Conservation (phyloP, 2,329 filamentous ascomycete genomes). For the Neurospora sp. region DNA sequence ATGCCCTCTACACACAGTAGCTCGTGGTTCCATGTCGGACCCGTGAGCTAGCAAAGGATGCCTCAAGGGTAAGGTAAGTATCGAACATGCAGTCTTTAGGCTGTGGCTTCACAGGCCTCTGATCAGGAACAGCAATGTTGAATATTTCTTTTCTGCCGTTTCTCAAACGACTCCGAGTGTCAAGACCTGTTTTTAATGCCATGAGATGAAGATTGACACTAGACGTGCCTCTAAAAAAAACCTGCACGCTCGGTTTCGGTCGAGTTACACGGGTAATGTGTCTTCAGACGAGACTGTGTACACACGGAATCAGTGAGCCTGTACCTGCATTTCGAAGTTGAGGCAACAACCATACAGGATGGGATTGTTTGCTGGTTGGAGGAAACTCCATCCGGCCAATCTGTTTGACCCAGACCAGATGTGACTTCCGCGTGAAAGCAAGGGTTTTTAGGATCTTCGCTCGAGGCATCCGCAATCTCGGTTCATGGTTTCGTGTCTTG, state of each 20-base stretch:
- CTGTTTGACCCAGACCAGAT: not conserved
- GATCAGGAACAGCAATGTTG: not conserved
- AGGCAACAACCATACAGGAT: not conserved
- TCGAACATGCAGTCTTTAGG: not conserved
- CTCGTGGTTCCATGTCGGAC: not conserved
- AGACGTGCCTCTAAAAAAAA: not conserved
- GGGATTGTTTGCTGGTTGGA: not conserved
- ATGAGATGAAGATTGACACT: not conserved
- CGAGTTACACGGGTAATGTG: not conserved
- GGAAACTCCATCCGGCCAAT: not conserved
- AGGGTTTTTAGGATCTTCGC: not conserved
- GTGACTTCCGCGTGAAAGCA: not conserved
- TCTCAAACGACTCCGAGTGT: not conserved
- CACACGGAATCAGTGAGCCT: not conserved
- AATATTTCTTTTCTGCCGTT: not conserved
- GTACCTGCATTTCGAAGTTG: not conserved
- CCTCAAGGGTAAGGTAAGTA: not conserved
- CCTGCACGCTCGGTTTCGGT: not conserved
- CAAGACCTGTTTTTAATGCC: not conserved
- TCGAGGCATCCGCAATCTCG: not conserved
- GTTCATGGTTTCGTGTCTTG: not conserved
- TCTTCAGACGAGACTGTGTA: not conserved
- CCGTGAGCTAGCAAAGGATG: not conserved
- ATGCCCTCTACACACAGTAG: not conserved
- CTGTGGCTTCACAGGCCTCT: not conserved